phyloP scores from a whole-genome alignment of 495 filamentous ascomycete species.

The Aspergillus kassunensis region DNA sequence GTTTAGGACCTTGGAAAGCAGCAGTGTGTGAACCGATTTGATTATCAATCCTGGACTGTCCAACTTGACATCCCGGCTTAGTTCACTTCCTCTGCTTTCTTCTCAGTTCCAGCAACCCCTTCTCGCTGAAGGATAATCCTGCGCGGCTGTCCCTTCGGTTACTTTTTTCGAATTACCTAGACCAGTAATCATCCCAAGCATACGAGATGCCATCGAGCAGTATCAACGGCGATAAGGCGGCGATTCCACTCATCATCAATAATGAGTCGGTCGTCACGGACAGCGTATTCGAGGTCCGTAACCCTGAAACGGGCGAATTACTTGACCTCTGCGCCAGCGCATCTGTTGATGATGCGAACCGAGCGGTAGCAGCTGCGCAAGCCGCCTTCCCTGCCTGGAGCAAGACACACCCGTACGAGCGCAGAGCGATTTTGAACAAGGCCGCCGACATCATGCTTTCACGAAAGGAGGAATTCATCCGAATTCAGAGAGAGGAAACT shows the following conservation, averaged over 20 bases:
- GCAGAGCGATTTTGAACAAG: constrained; percentile 68
- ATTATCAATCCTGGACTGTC: background rate
- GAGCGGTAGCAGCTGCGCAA: constrained; percentile 54
- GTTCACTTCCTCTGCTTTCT: background rate
- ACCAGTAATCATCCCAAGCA: too few species aligned
- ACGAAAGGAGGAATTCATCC: constrained; percentile 58
- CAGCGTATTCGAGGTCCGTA: constrained; percentile 62
- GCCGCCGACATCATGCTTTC: constrained; percentile 63
- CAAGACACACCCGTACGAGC: constrained; percentile 53
- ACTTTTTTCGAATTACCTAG: background rate
- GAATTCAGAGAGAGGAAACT: constrained; percentile 66
- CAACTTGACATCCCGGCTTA: background rate
- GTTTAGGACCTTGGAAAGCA: too few species aligned
- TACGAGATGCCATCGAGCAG: constrained; percentile 10
- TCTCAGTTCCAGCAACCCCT: background rate
- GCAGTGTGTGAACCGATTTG: background rate
- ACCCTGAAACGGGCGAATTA: constrained; percentile 58
- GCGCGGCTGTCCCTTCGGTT: background rate
- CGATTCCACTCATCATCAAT: constrained; percentile 69
- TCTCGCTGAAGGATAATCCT: background rate
- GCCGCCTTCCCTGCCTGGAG: constrained; percentile 70
- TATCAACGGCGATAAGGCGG: constrained; percentile 17
- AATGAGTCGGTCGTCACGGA: constrained; percentile 59
- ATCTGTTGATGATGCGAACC: constrained; percentile 55
- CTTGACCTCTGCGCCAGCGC: constrained; percentile 61